A percentile compares a stretch with the other conserved stretches of the same genome.
These are phyloP conservation scores for Microstroma glucosiphilum DNA, from an alignment of 1,284 basidiomycete genomes.

Conservation along the genomic window DNA sequence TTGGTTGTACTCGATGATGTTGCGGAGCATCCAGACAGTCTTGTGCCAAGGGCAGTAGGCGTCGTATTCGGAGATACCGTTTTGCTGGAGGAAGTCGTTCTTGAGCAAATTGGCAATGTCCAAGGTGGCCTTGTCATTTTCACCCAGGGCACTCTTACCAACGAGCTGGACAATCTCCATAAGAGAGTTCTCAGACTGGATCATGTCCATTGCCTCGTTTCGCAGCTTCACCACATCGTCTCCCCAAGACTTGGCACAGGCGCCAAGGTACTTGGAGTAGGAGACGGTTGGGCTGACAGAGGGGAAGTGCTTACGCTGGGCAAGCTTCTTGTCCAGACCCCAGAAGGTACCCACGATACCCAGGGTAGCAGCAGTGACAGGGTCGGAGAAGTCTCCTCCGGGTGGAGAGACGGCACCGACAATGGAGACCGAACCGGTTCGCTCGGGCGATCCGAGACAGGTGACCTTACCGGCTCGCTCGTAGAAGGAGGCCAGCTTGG, in stretches of 20 bases:
- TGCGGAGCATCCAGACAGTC: conserved; percentile 83
- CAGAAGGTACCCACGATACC: conserved; percentile 96
- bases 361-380: conserved; percentile 92
- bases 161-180: conserved; percentile 99
- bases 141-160: conserved; percentile 94
- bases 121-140: conserved; percentile 95
- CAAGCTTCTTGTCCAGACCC: conserved; percentile 75
- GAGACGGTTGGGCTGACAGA: conserved; percentile 99
- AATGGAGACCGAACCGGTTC: conserved; percentile 91
- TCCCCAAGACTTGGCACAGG: conserved; percentile 47
- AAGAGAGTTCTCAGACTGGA: conserved; percentile 97
- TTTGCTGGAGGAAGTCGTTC: conserved; percentile 95
- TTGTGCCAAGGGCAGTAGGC: conserved; percentile 81
- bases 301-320: conserved; percentile 95
- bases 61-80: conserved; percentile 97
- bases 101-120: conserved; percentile 94
- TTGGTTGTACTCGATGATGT: conserved; percentile 93
- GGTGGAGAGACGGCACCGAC: conserved; percentile 98
- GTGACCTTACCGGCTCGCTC: conserved; percentile 97
- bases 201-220: conserved; percentile 84
- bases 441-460: conserved; percentile 80
- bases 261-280: conserved; percentile 96
- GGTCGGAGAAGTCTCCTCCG: conserved; percentile 98
- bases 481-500: conserved; percentile 96
- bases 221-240: conserved; percentile 65